Conservation (phyloP, 2,329 filamentous ascomycete species). For the Clarireedia sp. region DNA sequence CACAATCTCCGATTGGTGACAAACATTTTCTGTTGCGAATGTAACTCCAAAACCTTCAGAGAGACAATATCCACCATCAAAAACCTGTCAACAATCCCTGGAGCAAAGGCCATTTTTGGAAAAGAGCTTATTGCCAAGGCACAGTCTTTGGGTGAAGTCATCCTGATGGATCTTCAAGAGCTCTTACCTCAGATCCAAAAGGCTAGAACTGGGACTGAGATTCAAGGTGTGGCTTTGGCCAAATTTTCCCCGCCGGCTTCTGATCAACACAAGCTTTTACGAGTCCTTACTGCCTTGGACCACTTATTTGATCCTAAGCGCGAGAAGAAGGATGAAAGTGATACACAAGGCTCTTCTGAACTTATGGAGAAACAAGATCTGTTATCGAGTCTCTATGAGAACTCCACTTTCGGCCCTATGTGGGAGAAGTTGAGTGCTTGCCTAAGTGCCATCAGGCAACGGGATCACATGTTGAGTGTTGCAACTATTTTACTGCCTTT, state of each 20-base stretch:
- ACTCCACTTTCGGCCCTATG: constrained; percentile 78
- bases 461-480: constrained; percentile 93
- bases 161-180: constrained; percentile 76
- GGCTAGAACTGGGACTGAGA: constrained; percentile 83
- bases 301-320: constrained; percentile 86
- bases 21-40: constrained; percentile 93
- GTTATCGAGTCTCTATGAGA: constrained; percentile 81
- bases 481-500: constrained; percentile 90
- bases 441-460: constrained; percentile 77
- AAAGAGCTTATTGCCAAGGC: constrained; percentile 85
- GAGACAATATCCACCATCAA: constrained; percentile 98
- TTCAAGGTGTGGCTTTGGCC: constrained; percentile 85
- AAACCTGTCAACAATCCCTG: constrained; percentile 87
- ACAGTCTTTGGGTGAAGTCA: constrained; percentile 73
- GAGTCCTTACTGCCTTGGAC: constrained; percentile 87
- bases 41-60: constrained; percentile 94
- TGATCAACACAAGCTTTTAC: constrained; percentile 90
- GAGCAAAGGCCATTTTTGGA: constrained; percentile 85
- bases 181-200: constrained; percentile 79
- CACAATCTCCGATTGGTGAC: constrained; percentile 90
- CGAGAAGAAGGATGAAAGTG: constrained; percentile 43
- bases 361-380: constrained; percentile 70
- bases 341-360: constrained; percentile 37
- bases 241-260: constrained; percentile 96
- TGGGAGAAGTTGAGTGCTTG: constrained; percentile 91